Percentiles rank a stretch among this genome's conserved stretches.
Evolutionary conservation across 495 filamentous ascomycete genomes (phyloP).

Genomic region (Hypomontagnella monticulosa): DNA sequence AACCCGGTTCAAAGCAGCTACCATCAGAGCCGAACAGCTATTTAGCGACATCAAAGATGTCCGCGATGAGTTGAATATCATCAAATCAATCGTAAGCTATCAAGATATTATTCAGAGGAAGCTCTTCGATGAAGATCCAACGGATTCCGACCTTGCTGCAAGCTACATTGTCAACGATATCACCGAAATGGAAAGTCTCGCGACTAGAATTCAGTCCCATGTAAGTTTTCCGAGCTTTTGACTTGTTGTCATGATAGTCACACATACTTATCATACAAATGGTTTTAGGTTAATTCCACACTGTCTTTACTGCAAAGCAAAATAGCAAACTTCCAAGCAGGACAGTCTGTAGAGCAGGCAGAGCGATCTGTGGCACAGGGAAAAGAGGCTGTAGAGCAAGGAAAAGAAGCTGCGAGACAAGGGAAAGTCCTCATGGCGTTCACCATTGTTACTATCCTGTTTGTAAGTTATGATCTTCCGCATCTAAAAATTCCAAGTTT

Average conservation of each 20-base stretch:
- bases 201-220: slow-evolving; percentile 12
- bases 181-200: slow-evolving; percentile 16
- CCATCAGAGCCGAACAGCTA: neutral
- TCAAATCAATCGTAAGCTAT: neutral
- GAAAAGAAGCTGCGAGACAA: slow-evolving; percentile 4
- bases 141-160: neutral
- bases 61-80: neutral
- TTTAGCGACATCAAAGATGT: slow-evolving; percentile 13
- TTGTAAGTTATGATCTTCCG: slow-evolving; percentile 5
- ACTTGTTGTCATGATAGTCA: neutral
- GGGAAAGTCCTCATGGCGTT: slow-evolving; percentile 11
- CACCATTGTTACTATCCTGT: slow-evolving; percentile 6
- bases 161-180: slow-evolving; percentile 11
- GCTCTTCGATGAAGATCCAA: neutral
- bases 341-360: slow-evolving; percentile 7
- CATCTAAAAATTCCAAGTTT: neutral
- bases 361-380: no score
- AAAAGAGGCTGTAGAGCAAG: no score
- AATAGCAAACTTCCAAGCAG: slow-evolving; percentile 21
- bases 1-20: neutral
- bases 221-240: slow-evolving; percentile 6
- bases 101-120: neutral
- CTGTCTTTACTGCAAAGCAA: slow-evolving; percentile 19
- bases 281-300: slow-evolving; percentile 13
- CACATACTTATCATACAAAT: neutral